Evolutionary conservation across 768 basidiomycete species (phyloP), one percentile per base, ranked within the genome.

Genomic region (Holtermannia corniformis): DNA sequence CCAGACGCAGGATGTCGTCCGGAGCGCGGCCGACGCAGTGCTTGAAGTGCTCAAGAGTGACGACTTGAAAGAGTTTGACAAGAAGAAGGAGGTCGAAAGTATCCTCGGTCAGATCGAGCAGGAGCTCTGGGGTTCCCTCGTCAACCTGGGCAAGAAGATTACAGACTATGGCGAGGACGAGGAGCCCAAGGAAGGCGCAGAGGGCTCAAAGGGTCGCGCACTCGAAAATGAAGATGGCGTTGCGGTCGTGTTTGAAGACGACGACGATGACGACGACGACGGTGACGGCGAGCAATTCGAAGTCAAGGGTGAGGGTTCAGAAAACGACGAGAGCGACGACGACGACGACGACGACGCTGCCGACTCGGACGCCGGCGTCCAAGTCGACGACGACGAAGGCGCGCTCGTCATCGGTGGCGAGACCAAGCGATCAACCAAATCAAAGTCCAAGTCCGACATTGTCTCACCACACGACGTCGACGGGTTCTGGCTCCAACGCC

Each of bases 401-500:
- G 83, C 83, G 37, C 75, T 95, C 40, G 80, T 93, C 44, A 83
- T 95, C 52, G 87, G 87, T 22, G 83, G 82, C 52, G 83, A 79
- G 45, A 76, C 81, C 0, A 77, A 81, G 13, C 72, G 75, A 16
- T 52, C 51, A 13, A 56, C 51, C 16, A 57, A 63, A 50, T 49
- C 61, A 41, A 78, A 78, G 57, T 68, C 77, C 50, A 82, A 82
- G 63, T 76, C 75, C 43, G 83, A 87, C 72, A 82, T 83, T 49
- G 84, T 97, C 40, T 84, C 89, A 0, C 90, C 91, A 0, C 89
- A 95, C 57, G 79, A 83, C 47, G 83, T 99, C 64, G 93, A 99
- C 70, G 93, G 82, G 23, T 97, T 97, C 81, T 99, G 92, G 92
- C 88, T 99, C 0, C 95, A 99, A 67, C 84, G 92, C 1, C 86